Evolutionary conservation across 2,329 filamentous ascomycete species (phyloP).

Genomic region (Curvularia lunata): DNA sequence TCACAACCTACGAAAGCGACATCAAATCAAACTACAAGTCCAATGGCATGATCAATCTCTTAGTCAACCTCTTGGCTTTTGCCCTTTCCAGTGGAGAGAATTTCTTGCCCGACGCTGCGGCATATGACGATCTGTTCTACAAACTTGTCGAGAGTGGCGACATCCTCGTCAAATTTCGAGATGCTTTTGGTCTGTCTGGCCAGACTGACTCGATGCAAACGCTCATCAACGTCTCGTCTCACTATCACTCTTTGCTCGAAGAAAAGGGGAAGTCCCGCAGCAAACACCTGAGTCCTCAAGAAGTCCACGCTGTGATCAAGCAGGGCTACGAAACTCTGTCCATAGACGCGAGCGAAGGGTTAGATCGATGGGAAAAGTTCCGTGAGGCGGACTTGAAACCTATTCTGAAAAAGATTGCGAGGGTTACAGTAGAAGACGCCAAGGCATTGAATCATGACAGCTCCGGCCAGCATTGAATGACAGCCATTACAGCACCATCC

Average conservation of each 20-base stretch:
- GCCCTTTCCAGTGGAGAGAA: constrained; percentile 86
- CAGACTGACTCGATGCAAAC: constrained; percentile 73
- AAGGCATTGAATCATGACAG: constrained; percentile 54
- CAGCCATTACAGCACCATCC: background rate
- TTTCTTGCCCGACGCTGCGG: constrained; percentile 83
- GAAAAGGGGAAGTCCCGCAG: constrained; percentile 58
- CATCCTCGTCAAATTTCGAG: constrained; percentile 78
- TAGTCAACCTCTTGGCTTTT: constrained; percentile 83
- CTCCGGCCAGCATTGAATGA: constrained; percentile 3
- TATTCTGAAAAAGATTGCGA: constrained; percentile 84
- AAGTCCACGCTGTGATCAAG: constrained; percentile 91
- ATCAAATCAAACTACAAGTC: constrained; percentile 72
- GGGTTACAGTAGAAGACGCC: constrained; percentile 76
- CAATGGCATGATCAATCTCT: constrained; percentile 74
- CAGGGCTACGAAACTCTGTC: constrained; percentile 94
- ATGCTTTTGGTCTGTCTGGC: constrained; percentile 66
- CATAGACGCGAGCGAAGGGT: constrained; percentile 84
- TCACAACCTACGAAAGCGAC: constrained; percentile 84
- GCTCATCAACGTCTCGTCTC: constrained; percentile 78
- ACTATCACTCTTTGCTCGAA: constrained; percentile 85
- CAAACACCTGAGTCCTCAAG: constrained; percentile 77
- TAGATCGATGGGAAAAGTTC: constrained; percentile 85
- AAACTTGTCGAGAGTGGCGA: constrained; percentile 94
- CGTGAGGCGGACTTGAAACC: constrained; percentile 85
- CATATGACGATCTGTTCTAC: constrained; percentile 98